Percentiles rank a stretch among this genome's conserved stretches.
Conservation (phyloP, 2,329 filamentous ascomycete genomes). For the Fragosphaeria purpurea region DNA sequence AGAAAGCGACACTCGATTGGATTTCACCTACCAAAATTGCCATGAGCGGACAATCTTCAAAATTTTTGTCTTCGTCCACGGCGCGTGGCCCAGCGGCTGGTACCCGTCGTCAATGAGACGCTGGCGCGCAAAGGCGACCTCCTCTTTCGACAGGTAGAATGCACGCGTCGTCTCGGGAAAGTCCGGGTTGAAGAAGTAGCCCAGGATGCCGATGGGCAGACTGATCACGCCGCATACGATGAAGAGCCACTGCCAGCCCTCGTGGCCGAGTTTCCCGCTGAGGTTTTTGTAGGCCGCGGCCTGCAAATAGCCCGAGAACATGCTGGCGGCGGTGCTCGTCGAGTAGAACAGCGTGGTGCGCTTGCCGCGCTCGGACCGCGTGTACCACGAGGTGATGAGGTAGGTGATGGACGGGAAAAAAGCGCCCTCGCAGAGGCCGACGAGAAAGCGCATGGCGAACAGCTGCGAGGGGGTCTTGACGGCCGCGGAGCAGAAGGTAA, state of each 20-base stretch:
- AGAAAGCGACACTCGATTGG: too few relatives aligned
- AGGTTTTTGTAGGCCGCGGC: constrained; percentile 37
- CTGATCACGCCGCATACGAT: constrained; percentile 22
- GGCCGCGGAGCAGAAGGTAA: constrained; percentile 13
- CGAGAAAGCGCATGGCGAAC: constrained; percentile 41
- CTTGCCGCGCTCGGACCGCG: constrained; percentile 48
- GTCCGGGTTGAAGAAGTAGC: constrained; percentile 14
- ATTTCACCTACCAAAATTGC: constrained; percentile 3
- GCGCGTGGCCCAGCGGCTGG: background rate
- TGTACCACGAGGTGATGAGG: constrained; percentile 47
- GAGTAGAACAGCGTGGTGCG: constrained; percentile 52
- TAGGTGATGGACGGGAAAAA: constrained; percentile 43
- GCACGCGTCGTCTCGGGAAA: constrained; percentile 8
- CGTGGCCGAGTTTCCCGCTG: constrained; percentile 29
- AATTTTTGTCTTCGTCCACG: constrained; percentile 3
- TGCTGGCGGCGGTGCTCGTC: constrained; percentile 39
- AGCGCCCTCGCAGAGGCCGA: constrained; percentile 43
- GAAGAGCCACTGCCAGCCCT: constrained; percentile 28
- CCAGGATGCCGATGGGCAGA: constrained; percentile 12
- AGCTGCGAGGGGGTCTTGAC: constrained; percentile 16
- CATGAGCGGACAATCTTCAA: constrained; percentile 1
- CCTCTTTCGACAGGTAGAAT: constrained; percentile 4
- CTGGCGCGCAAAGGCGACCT: constrained; percentile 3
- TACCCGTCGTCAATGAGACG: constrained; percentile 4
- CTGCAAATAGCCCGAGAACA: constrained; percentile 31